Evolutionary conservation across 2,329 filamentous ascomycete species (phyloP), one percentile per base, ranked within the genome.

Genomic region (Furcasterigmium sp.): DNA sequence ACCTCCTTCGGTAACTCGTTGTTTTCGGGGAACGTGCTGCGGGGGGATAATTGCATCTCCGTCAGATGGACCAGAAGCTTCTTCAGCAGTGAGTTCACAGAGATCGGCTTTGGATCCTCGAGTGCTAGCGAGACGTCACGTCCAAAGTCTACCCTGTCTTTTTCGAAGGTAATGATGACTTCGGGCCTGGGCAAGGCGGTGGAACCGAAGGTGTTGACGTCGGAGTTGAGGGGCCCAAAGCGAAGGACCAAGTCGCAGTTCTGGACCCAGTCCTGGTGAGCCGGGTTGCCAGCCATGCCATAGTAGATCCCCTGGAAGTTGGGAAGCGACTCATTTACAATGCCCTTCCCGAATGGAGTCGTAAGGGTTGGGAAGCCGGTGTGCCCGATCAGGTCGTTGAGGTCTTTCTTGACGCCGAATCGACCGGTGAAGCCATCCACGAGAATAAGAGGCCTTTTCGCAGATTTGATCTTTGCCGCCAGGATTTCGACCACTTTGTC

Each of bases 301-400:
- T 59, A 57, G 42, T 72, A 75, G 6, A 72, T 51, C 2, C 72
- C 71, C 44, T 70, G 59, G 42, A 69, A 66, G 28, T 68, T 71
- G 6, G 65, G 57, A 21, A 56, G 48, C 2, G 58, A 57, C 48
- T 75, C 71, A 29, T 75, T 62, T 23, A 75, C 54, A 5, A 75
- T 56, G 8, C 71, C 65, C 53, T 73, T 73, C 15, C 68, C 69
- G 19, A 69, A 69, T 1, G 59, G 57, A 0, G 69, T 68, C 4
- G 62, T 67, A 56, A 62, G 72, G 3, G 65, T 72, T 0, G 70
- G 70, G 55, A 66, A 69, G 1, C 55, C 53, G 0, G 69, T 73
- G 4, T 53, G 37, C 30, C 61, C 50, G 9, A 68, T 61, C 5
- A 75, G 53, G 8, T 58, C 48, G 40, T 72, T 58, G 2, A 70